A percentile compares a stretch with the other conserved stretches of the same genome.
These are phyloP conservation scores for Delphinella strobiligena DNA, from an alignment of 2,329 filamentous ascomycete genomes.

Conservation along the genomic window DNA sequence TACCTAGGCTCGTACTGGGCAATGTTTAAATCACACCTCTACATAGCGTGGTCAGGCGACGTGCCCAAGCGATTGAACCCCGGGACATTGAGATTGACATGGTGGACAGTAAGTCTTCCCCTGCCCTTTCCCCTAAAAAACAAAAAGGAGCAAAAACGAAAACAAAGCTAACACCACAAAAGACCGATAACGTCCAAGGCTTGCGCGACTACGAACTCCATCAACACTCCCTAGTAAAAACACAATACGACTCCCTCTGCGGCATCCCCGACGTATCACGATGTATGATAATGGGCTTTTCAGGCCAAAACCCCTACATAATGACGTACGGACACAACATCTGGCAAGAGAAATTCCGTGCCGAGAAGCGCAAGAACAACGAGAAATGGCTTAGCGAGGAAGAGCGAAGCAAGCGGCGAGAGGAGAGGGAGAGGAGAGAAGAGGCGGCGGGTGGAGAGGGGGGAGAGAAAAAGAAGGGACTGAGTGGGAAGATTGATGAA, in stretches of 20 bases:
- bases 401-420: not conserved
- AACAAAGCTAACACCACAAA: not conserved
- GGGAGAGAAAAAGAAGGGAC: conserved; percentile 3
- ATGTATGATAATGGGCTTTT: conserved; percentile 9
- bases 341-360: conserved; percentile 6
- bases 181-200: conserved; percentile 10
- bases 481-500: conserved; percentile 6
- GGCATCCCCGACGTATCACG: conserved; percentile 10
- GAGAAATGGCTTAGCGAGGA: conserved; percentile 5
- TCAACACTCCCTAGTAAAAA: conserved; percentile 9
- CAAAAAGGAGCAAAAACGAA: not conserved
- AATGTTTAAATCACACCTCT: conserved; percentile 8
- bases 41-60: conserved; percentile 10
- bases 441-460: not conserved
- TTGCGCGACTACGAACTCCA: conserved; percentile 11
- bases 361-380: conserved; percentile 4
- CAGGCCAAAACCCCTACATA: conserved; percentile 9
- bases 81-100: conserved; percentile 8
- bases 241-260: conserved; percentile 8
- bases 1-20: conserved; percentile 6
- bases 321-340: conserved; percentile 6
- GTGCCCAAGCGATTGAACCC: conserved; percentile 8
- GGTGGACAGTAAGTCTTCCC: conserved; percentile 8
- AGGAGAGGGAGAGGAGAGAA: conserved; percentile 1
- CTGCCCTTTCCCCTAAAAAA: not conserved